Conservation (phyloP, 495 filamentous ascomycete genomes). For the Aspergillus sclerotioniger region DNA sequence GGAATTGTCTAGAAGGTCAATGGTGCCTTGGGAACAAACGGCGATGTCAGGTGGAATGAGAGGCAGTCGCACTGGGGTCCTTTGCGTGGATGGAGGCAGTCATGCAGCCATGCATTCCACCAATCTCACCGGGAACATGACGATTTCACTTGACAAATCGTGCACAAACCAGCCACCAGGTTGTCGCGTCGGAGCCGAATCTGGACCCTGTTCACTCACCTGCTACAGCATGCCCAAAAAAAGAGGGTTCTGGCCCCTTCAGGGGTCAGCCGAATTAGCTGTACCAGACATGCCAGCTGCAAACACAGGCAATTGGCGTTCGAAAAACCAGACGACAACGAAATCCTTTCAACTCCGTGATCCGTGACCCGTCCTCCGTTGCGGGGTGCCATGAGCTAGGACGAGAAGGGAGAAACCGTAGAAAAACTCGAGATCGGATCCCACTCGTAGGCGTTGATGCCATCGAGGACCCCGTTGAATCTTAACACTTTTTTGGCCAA, state of each 20-base stretch:
- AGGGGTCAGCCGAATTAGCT: conserved; percentile 19
- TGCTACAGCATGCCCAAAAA: conserved; percentile 5
- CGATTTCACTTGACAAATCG: not conserved
- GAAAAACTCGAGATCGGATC: not conserved
- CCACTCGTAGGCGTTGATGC: not conserved
- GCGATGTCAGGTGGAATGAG: not conserved
- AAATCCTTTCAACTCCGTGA: conserved; percentile 6
- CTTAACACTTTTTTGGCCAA: not conserved
- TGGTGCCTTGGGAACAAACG: not conserved
- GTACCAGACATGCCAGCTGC: conserved; percentile 2
- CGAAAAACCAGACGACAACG: not conserved
- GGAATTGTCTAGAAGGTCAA: not conserved
- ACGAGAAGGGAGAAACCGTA: conserved; percentile 3
- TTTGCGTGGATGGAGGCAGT: not conserved
- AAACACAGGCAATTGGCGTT: not conserved
- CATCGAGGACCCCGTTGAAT: not conserved
- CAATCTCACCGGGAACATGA: conserved; percentile 1
- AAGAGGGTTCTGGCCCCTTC: conserved; percentile 21
- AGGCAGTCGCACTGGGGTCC: not conserved
- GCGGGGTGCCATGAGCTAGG: conserved; percentile 11
- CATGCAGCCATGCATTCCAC: not conserved
- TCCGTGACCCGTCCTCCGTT: conserved; percentile 11
- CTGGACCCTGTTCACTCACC: conserved; percentile 12
- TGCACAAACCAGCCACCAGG: conserved; percentile 14
- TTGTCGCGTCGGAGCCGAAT: conserved; percentile 9